Evolutionary conservation across 352 stramenopile species (phyloP), one percentile per base, ranked within the genome.

Genomic region (Pythium angustatum): DNA sequence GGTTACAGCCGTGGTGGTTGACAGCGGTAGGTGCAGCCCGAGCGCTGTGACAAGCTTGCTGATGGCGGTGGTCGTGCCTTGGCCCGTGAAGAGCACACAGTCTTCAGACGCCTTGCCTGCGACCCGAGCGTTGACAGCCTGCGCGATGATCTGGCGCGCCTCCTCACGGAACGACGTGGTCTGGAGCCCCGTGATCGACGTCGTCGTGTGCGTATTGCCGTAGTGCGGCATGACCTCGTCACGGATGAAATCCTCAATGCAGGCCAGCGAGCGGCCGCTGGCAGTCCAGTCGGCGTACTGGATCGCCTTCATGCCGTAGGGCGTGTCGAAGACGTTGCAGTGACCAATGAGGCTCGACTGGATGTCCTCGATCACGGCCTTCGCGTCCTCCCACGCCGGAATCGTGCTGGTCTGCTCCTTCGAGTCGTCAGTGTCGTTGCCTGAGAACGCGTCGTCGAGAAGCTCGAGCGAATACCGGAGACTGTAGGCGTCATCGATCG

Each of bases 151-250:
- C 61, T 97, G 85, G 36, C 95, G 71, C 17, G 93, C 89, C 72
- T 98, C 96, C 24, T 90, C 70, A 14, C 93, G 83, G 73, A 98
- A 98, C n/a, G 82, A 94, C 14, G 91, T 98, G 27, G 77, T 94
- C 56, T 79, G 73, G 41, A 75, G 62, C 2, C 75, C 75, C 33
- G 70, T 80, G 55, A 78, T 78, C 10, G 77, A 90, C 2, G 77
- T 85, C 12, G 80, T 88, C 12, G 96, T 98, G 75, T 98, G 96
- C 17, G 96, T 98, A 69, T 98, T 98, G 43, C 90, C 94, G 70
- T 98, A 98, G 34, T 92, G 78, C 0, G 93, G 92, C 48, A 97
- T 61, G 33, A 97, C 94, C 19, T 84, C 72, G 27, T 83, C 27
- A 24, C 61, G 31, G 15, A 98, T 73, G 61, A 96, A 98, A 24